Base-by-base conservation (phyloP, 495 filamentous ascomycete genomes). In the Podospora pseudopauciseta region DNA sequence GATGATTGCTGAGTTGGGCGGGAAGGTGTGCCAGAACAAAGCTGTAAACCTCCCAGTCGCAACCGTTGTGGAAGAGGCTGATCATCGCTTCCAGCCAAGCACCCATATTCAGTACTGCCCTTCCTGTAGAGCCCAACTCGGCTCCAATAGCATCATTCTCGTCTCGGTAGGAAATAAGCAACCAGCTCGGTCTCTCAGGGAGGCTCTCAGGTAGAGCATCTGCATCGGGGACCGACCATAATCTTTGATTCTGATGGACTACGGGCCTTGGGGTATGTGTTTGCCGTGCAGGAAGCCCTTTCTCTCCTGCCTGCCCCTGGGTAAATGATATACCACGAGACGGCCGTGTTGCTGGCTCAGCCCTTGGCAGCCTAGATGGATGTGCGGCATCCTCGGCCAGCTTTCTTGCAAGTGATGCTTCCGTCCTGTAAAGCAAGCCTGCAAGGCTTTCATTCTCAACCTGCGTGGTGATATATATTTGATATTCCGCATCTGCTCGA, bases 1-100 rank as follows among this genome's bases (percentile, higher is more conserved):
- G 87, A 70, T 92, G 91, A 74, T 98, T 98, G 73, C 89, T 89
- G 44, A 99, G 84, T 73, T 97, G 94, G 27, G 90, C 89, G 15
- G 91, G 89, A n/a, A 97, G 80, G 75, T 97, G 91, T 15, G 91
- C 90, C 15, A 98, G 83, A 32, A 95, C 85, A 75, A 92, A 97
- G 79, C 91, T 94, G 82, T 96, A 97, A 1, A 97, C 80, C 77
- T 98, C 93, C 96, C 96, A 99, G 63, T 97, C 91, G 32, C 86
- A 86, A 60, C 90, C 91, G 55, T 90, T 82, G 70, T 92, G 88
- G 34, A 99, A 80, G 20, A 96, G 79, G 2, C 84, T 85, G 53
- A 94, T 86, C 53, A 96, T 78, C 9, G 86, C 81, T 63, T 95
- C 90, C 18, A 97, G 82, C 90, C 93, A 97, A 60, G 88, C 78